A percentile compares a stretch with the other conserved stretches of the same genome.
Conservation (phyloP, 768 basidiomycete species). For the Agrocybe praecox region DNA sequence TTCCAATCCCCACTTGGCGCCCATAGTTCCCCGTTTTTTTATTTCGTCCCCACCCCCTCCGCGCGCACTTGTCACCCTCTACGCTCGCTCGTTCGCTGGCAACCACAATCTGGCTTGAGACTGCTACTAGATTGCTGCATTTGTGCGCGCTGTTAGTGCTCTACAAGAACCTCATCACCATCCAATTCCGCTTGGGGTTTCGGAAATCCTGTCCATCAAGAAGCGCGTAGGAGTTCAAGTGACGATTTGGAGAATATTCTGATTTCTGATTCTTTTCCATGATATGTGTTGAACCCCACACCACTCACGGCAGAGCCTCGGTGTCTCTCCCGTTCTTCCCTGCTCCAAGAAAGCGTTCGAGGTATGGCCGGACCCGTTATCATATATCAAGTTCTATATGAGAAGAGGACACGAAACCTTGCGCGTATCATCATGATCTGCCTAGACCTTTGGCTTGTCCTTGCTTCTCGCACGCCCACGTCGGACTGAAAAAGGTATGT, state of each 20-base stretch:
- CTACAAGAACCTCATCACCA: background rate
- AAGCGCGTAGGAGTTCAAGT: background rate
- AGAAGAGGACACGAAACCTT: background rate
- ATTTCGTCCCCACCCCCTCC: no score
- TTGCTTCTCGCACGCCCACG: background rate
- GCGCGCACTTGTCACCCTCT: background rate
- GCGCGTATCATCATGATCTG: background rate
- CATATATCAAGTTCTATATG: background rate
- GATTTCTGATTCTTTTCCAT: background rate
- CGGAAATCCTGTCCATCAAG: background rate
- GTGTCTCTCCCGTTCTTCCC: background rate
- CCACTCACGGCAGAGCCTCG: background rate
- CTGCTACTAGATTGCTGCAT: background rate
- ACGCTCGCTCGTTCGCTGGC: background rate
- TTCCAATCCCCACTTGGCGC: background rate
- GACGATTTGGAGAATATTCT: background rate
- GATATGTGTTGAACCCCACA: background rate
- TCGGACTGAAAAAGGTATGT: background rate
- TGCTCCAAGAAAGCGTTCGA: background rate
- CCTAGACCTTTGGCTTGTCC: background rate
- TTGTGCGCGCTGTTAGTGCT: background rate
- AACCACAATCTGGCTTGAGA: background rate
- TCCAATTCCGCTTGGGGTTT: background rate
- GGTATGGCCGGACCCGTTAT: background rate
- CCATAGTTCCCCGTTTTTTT: background rate